Base-by-base conservation (phyloP, 78 protist genomes). In the Dictyostelium purpureum region DNA sequence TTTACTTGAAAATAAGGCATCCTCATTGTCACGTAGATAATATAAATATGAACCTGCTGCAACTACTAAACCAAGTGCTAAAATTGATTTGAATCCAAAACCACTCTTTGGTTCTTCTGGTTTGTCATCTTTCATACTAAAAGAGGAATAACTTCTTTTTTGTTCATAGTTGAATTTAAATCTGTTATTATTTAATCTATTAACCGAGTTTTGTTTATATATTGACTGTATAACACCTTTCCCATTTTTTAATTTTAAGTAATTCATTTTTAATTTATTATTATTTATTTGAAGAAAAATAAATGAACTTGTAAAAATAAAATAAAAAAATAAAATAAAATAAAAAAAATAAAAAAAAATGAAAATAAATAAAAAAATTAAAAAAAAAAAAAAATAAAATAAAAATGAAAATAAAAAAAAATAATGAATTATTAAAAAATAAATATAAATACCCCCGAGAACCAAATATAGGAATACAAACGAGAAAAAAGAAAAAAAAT, bases 1-100 rank as follows among this genome's bases (percentile, higher is more conserved):
- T 26, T 40, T 28, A 21, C 79, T 42, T 11, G 90, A 82, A 28
- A 82, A 82, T 79, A 82, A 70, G 51, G 31, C 69, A 42, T 82
- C 69, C 47, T 70, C 45, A 28, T 82, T 82, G 14, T 70, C 52
- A 42, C 28, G 70, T 40, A 38, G 40, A 70, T 31, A 40, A 16
- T 82, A 82, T 19, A 82, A 38, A 42, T 56, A 82, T 10, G 71
- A 51, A 52, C 90, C 73, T 24, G 12, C 42, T 14, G 43, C 73
- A 28, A 31, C 66, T 6, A 65, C 19, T 40, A 45, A 77, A 37
- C 31, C 35, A 0, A 59, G 21, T 31, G 45, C 40, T 0, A 69
- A 0, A 0, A 70, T 21, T 56, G 66, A 38, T 49, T 70, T 38
- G 37, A 54, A 14, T 6, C 61, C 56, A 40, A 70, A 82, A 16